Evolutionary conservation across 768 basidiomycete genomes (phyloP), one percentile per base, ranked within the genome.

Genomic region (Leucogyrophana mollusca): DNA sequence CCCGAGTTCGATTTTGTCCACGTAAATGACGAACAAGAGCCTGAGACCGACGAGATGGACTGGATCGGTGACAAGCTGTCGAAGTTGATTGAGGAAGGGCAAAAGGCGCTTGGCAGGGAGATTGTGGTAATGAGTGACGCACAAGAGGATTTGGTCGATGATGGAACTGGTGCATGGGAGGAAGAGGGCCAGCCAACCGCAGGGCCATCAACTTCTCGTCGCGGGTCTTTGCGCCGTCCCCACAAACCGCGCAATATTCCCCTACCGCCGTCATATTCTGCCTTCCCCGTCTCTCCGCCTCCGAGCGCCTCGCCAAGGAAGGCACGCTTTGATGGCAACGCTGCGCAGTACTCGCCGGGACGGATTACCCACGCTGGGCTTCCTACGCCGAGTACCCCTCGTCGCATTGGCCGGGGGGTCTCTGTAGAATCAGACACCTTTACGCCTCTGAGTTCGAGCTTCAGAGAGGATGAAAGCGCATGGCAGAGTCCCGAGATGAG

Each of bases 101-200:
- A 87, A 59, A 80, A 77, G 37, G 90, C 90, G 0, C 73, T 93
- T 6, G 79, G 77, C 11, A 71, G 77, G n/a, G 88, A 92, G 59
- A 74, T 93, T 13, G 89, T 92, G 8, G 79, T 90, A 4, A 79
- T 83, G 77, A 82, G 81, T 50, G 88, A 90, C 38, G 72, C 74
- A 4, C 72, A 82, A 46, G 86, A 88, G 53, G 88, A 90, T 47
- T 83, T 83, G 55, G 78, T 82, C 3, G 90, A 90, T 50, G 88
- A 90, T 56, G 89, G 86, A 2, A 74, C 72, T 6, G 87, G 79
- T 7, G 74, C 71, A 2, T 92, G 90, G 90, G 83, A 84, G 46
- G 88, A 90, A 44, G 84, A 86, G 34, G 74, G 71, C 20, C 35
- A 40, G n/a, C 5, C 44, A 11, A n/a, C 10, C 14, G 8, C 49